These are phyloP conservation scores for Atkinsonella texensis DNA, from an alignment of 2,329 filamentous ascomycete genomes.

Conservation along the genomic window DNA sequence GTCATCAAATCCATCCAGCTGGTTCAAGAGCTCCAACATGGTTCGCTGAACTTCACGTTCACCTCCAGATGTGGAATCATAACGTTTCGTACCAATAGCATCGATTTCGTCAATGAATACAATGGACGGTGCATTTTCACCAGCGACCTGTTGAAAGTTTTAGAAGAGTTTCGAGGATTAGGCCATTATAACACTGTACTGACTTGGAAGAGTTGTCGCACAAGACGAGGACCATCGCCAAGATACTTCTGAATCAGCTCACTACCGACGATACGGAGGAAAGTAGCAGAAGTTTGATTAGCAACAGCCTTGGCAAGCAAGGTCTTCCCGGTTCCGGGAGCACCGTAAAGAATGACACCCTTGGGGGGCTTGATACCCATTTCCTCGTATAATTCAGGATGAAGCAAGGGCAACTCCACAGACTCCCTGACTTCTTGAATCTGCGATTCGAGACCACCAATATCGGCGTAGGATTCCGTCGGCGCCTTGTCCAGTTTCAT, in stretches of 20 bases:
- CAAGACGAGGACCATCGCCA: conserved; percentile 85
- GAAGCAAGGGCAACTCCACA: conserved; percentile 85
- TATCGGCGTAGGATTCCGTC: conserved; percentile 96
- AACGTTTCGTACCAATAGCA: conserved; percentile 96
- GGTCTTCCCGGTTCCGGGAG: conserved; percentile 93
- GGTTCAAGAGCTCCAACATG: conserved; percentile 96
- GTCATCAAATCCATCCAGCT: conserved; percentile 97
- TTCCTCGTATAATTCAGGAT: conserved; percentile 96
- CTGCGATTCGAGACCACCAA: conserved; percentile 87
- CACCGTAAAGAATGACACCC: conserved; percentile 97
- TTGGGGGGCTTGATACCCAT: conserved; percentile 99
- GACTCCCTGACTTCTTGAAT: conserved; percentile 98
- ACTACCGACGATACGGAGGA: conserved; percentile 91
- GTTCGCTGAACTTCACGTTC: conserved; percentile 96
- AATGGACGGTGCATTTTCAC: conserved; percentile 91
- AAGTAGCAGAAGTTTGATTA: conserved; percentile 97
- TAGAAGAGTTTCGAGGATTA: conserved; percentile 1
- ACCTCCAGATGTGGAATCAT: conserved; percentile 92
- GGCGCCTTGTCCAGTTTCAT: conserved; percentile 99
- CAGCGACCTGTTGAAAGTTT: conserved; percentile 52
- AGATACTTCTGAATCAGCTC: conserved; percentile 98
- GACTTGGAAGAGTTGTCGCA: conserved; percentile 89
- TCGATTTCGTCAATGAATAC: conserved; percentile 99
- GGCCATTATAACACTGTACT: conserved; percentile 8
- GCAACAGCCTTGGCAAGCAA: conserved; percentile 92